These are phyloP conservation scores for Podaxis sp. DNA, from an alignment of 768 basidiomycete species.

Conservation along the genomic window DNA sequence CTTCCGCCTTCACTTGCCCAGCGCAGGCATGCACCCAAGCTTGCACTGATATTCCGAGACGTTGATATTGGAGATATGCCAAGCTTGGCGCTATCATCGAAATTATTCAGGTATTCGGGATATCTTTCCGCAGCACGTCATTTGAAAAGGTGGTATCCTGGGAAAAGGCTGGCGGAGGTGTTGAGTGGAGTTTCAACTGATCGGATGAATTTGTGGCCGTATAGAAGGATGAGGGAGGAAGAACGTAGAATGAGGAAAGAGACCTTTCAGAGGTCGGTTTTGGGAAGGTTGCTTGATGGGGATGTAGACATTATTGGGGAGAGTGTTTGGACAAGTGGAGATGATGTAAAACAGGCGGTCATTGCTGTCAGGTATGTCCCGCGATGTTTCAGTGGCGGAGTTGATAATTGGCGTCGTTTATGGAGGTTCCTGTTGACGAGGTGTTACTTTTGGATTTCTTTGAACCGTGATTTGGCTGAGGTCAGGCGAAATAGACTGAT, in stretches of 20 bases:
- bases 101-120: conserved; percentile 20
- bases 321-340: conserved; percentile 59
- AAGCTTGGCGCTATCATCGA: conserved; percentile 52
- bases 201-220: conserved; percentile 74
- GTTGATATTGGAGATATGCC: conserved; percentile 44
- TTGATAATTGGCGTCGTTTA: background rate
- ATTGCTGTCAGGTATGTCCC: background rate
- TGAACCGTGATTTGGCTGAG: conserved; percentile 38
- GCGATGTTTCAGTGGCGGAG: background rate
- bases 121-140: conserved; percentile 60
- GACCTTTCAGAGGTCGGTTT: conserved; percentile 50
- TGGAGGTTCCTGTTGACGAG: conserved; percentile 64
- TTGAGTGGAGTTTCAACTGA: conserved; percentile 38
- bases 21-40: conserved; percentile 50
- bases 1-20: conserved; percentile 61
- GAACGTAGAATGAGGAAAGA: conserved; percentile 40
- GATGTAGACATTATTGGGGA: conserved; percentile 36
- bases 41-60: conserved; percentile 55
- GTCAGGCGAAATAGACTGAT: conserved; percentile 30
- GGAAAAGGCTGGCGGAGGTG: conserved; percentile 44
- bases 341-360: conserved; percentile 53
- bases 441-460: conserved; percentile 62
- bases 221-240: conserved; percentile 49
- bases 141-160: conserved; percentile 47
- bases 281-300: conserved; percentile 38